A percentile compares a stretch with the other conserved stretches of the same genome.
phyloP scores from a whole-genome alignment of 2,329 filamentous ascomycete genomes.

The Fonsecaea multimorphosa region DNA sequence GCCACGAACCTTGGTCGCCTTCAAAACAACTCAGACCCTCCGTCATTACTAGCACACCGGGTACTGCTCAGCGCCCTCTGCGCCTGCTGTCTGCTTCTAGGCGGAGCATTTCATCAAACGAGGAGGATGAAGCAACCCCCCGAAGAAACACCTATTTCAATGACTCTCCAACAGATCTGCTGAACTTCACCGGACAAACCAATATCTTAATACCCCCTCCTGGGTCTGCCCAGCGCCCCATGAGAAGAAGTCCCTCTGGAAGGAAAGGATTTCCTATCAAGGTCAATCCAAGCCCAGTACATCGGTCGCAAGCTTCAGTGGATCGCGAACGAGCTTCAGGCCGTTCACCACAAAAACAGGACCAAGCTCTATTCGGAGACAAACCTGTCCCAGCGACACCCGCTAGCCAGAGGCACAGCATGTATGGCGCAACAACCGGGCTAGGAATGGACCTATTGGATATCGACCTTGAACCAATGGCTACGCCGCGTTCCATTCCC shows the following conservation, averaged over 20 bases:
- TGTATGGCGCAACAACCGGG: conserved; percentile 32
- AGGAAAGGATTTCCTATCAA: conserved; percentile 42
- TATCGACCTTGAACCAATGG: conserved; percentile 91
- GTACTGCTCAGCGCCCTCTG: conserved; percentile 47
- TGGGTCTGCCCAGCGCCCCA: conserved; percentile 53
- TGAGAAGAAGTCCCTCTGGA: conserved; percentile 47
- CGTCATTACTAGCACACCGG: conserved; percentile 55
- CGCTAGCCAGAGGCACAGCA: conserved; percentile 40
- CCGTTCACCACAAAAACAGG: conserved; percentile 40
- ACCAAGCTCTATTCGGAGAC: conserved; percentile 28
- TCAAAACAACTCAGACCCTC: conserved; percentile 46
- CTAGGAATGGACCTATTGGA: conserved; percentile 65
- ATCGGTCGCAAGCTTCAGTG: conserved; percentile 40
- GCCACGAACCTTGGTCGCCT: conserved; percentile 49
- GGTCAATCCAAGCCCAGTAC: conserved; percentile 38
- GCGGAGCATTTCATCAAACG: conserved; percentile 43
- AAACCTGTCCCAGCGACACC: conserved; percentile 40
- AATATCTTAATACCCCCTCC: conserved; percentile 58
- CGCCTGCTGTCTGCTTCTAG: conserved; percentile 46
- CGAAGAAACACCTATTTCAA: conserved; percentile 58
- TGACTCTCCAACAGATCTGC: conserved; percentile 70
- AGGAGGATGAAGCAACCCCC: conserved; percentile 53
- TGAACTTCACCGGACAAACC: conserved; percentile 87
- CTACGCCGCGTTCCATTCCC: conserved; percentile 89
- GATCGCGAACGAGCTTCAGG: conserved; percentile 39